These are phyloP conservation scores for Hygrophorus russula DNA, from an alignment of 768 basidiomycete species.

Conservation along the genomic window DNA sequence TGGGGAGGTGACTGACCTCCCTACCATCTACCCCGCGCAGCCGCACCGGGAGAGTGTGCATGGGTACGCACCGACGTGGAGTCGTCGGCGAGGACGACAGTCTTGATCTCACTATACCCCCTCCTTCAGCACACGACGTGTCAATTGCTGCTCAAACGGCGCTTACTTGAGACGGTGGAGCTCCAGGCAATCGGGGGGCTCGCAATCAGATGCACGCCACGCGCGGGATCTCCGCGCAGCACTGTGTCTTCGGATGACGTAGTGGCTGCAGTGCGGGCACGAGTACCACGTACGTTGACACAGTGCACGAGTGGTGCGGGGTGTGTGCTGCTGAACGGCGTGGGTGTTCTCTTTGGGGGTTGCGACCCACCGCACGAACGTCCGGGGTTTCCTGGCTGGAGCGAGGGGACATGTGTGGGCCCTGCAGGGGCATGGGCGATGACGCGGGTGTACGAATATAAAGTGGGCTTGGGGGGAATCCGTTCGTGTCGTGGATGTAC, in stretches of 20 bases:
- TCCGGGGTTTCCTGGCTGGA: too few species aligned
- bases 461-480: too few species aligned
- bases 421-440: too few species aligned
- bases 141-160: too few species aligned
- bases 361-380: conserved; percentile 15
- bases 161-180: background rate
- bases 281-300: conserved; percentile 14
- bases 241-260: conserved; percentile 8
- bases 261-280: conserved; percentile 13
- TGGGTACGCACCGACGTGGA: conserved; percentile 13
- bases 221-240: conserved; percentile 9
- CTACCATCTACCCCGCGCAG: conserved; percentile 13
- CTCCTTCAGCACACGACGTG: too few species aligned
- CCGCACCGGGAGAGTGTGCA: too few species aligned
- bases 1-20: conserved; percentile 10
- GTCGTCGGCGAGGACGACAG: conserved; percentile 14
- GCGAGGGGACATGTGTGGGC: too few species aligned
- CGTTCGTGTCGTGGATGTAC: too few species aligned
- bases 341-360: conserved; percentile 9
- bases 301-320: conserved; percentile 12
- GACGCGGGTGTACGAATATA: too few species aligned
- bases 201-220: conserved; percentile 5
- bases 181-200: too few species aligned
- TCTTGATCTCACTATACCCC: conserved; percentile 15
- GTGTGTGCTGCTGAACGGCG: conserved; percentile 8